phyloP scores from a whole-genome alignment of 306 rosid species.

The Biancaea sappan region DNA sequence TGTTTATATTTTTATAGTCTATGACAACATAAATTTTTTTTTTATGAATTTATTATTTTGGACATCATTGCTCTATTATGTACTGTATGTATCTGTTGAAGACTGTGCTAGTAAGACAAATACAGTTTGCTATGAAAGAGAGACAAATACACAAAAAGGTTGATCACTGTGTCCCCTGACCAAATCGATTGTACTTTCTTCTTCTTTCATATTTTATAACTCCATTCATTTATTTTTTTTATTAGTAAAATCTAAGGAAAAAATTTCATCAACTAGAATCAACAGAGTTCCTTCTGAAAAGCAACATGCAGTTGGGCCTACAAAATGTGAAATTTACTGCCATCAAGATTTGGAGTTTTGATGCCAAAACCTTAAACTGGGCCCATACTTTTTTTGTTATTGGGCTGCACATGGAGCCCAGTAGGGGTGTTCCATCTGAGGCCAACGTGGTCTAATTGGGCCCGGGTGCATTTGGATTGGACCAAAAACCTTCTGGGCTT shows the following conservation, averaged over 20 bases:
- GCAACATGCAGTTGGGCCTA: not conserved
- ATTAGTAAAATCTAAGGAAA: too few species aligned
- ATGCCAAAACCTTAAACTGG: too few species aligned
- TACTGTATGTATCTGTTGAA: slow-evolving; percentile 23
- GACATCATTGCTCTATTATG: slow-evolving; percentile 11
- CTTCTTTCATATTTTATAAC: not conserved
- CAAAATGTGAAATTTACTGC: not conserved
- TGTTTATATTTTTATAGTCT: too few species aligned
- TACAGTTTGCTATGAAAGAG: slow-evolving; percentile 2
- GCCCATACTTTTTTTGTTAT: too few species aligned
- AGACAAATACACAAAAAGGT: not conserved
- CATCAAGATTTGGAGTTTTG: too few species aligned
- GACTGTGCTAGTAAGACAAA: slow-evolving; percentile 4
- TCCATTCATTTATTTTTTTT: not conserved
- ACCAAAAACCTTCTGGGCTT: too few species aligned
- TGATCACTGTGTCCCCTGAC: slow-evolving; percentile 1
- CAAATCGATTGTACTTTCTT: not conserved
- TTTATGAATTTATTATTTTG: not conserved
- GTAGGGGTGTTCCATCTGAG: too few species aligned
- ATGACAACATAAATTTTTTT: not conserved
- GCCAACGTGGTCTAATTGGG: too few species aligned
- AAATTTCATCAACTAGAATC: too few species aligned
- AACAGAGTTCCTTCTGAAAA: too few species aligned
- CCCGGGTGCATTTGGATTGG: too few species aligned
- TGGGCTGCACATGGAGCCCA: not conserved